These are phyloP conservation scores for Aspergillus ostianus DNA, from an alignment of 495 filamentous ascomycete species.

Conservation along the genomic window DNA sequence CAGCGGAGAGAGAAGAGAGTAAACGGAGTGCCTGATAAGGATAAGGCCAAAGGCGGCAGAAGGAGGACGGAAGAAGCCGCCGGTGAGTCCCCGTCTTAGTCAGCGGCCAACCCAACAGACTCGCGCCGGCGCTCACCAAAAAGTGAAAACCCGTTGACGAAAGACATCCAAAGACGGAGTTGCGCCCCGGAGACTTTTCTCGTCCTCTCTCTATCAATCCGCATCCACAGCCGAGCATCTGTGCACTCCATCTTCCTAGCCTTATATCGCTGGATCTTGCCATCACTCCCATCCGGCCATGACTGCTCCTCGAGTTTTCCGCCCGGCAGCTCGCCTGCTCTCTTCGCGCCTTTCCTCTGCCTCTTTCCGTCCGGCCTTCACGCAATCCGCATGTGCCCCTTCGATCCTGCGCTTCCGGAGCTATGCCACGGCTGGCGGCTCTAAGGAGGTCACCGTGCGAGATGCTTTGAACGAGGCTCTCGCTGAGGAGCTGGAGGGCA, in stretches of 20 bases:
- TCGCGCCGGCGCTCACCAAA: slow-evolving; percentile 27
- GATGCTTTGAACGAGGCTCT: slow-evolving; percentile 97
- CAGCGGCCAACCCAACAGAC: slow-evolving; percentile 40
- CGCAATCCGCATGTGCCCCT: slow-evolving; percentile 47
- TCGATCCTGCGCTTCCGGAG: slow-evolving; percentile 42
- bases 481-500: slow-evolving; percentile 92
- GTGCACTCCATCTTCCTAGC: slow-evolving; percentile 31
- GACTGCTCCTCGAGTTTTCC: slow-evolving; percentile 72
- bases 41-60: slow-evolving; percentile 4
- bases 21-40: not conserved
- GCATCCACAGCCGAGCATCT: slow-evolving; percentile 21
- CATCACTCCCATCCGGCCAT: slow-evolving; percentile 42
- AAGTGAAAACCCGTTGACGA: slow-evolving; percentile 16
- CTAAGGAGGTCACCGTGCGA: slow-evolving; percentile 92
- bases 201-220: slow-evolving; percentile 16
- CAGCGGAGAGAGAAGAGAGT: not conserved
- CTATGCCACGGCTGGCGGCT: slow-evolving; percentile 57
- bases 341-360: slow-evolving; percentile 57
- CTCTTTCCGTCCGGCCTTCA: slow-evolving; percentile 52
- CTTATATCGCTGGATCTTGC: slow-evolving; percentile 24
- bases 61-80: slow-evolving; percentile 33
- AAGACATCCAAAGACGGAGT: slow-evolving; percentile 4
- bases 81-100: slow-evolving; percentile 42
- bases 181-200: slow-evolving; percentile 6
- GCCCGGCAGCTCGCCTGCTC: slow-evolving; percentile 75